Conservation (phyloP, 169 alveolate genomes). For the Plasmodium falciparum region DNA sequence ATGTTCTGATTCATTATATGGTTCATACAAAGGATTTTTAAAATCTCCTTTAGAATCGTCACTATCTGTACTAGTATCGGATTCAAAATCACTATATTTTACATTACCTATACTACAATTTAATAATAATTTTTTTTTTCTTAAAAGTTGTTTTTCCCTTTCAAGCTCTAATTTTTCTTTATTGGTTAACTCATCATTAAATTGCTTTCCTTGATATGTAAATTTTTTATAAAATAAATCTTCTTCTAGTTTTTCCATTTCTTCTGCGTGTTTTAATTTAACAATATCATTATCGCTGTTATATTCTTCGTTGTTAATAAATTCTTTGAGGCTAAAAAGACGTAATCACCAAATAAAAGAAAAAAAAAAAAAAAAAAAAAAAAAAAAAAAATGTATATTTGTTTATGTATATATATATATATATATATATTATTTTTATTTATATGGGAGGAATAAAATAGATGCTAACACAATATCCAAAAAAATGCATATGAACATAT, state of each 20-base stretch:
- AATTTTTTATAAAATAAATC: conserved; percentile 63
- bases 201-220: conserved; percentile 70
- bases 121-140: conserved; percentile 52
- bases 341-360: neutral
- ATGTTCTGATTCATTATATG: conserved; percentile 38
- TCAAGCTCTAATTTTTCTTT: conserved; percentile 58
- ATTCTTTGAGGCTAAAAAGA: conserved; percentile 28
- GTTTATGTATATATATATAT: neutral
- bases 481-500: neutral
- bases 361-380: neutral
- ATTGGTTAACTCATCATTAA: conserved; percentile 64
- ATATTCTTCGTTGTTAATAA: conserved; percentile 70
- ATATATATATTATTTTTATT: neutral
- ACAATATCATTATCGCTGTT: conserved; percentile 61
- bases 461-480: neutral
- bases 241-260: conserved; percentile 78
- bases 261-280: conserved; percentile 59
- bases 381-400: conserved; percentile 1
- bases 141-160: conserved; percentile 58
- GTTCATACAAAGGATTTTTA: conserved; percentile 50
- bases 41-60: conserved; percentile 5
- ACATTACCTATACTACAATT: conserved; percentile 37
- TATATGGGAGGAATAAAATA: no score
- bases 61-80: conserved; percentile 66
- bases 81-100: conserved; percentile 73